Percentiles rank a stretch among this genome's conserved stretches.
Evolutionary conservation across 208 protist species (phyloP).

Genomic region (Blechomonas ayalai): DNA sequence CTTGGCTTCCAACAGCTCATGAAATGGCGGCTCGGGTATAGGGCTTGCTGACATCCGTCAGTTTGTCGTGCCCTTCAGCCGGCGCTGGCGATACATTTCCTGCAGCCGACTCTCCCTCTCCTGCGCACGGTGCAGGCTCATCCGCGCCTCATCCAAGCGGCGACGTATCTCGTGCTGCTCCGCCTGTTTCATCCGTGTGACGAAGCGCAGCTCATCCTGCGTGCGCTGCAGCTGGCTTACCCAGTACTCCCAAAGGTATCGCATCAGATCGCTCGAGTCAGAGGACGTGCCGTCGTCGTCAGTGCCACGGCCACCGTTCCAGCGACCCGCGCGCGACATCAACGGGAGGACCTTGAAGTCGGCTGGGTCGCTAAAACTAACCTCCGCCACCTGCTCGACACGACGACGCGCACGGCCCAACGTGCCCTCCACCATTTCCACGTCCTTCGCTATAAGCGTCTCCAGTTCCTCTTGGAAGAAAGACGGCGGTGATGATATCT

Average conservation of each 20-base stretch:
- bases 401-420: conserved; percentile 10
- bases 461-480: conserved; percentile 6
- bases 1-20: no score
- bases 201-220: conserved; percentile 13
- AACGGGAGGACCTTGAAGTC: no score
- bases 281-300: background rate
- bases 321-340: background rate
- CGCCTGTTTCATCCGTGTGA: conserved; percentile 4
- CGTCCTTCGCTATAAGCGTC: background rate
- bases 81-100: conserved; percentile 15
- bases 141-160: conserved; percentile 13
- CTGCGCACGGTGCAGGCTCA: conserved; percentile 6
- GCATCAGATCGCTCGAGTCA: conserved; percentile 2
- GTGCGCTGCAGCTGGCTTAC: conserved; percentile 4
- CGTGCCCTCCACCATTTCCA: background rate
- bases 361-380: no score
- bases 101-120: conserved; percentile 17
- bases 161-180: conserved; percentile 17
- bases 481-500: background rate
- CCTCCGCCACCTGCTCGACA: background rate
- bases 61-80: background rate
- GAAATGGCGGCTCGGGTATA: no score
- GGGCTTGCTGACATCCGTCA: no score
- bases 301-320: background rate
- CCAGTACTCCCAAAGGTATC: conserved; percentile 15